phyloP scores from a whole-genome alignment of 164 flowering plant genomes.

The Buxus sempervirens region DNA sequence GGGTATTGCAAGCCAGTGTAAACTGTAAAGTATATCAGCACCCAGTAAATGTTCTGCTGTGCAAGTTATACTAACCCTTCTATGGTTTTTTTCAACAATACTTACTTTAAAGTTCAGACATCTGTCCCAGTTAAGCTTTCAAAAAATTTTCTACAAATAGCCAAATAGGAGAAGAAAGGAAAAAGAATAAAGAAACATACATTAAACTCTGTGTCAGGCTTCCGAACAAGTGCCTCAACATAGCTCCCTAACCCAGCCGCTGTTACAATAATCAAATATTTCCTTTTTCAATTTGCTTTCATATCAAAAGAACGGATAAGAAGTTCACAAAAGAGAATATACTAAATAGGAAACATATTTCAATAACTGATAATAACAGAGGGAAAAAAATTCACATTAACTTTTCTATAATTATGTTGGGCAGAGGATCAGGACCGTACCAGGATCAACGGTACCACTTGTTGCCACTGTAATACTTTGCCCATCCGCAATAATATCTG shows the following conservation, averaged over 20 bases:
- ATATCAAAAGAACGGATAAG: neutral
- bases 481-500: constrained; percentile 56
- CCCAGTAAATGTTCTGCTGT: too few species aligned
- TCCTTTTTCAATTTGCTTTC: neutral
- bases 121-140: too few species aligned
- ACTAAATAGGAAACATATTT: neutral
- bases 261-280: constrained; percentile 30
- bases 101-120: too few species aligned
- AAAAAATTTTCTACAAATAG: neutral
- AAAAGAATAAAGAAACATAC: constrained; percentile 39
- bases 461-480: constrained; percentile 50
- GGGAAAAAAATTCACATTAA: neutral
- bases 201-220: constrained; percentile 70
- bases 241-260: constrained; percentile 78
- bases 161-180: too few species aligned
- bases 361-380: neutral
- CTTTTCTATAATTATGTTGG: neutral
- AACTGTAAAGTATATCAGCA: too few species aligned
- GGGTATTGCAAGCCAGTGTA: too few species aligned
- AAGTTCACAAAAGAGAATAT: neutral
- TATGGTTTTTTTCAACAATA: too few species aligned
- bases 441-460: constrained; percentile 76
- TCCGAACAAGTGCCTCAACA: constrained; percentile 72
- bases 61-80: too few species aligned
- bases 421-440: constrained; percentile 30